A percentile compares a stretch with the other conserved stretches of the same genome.
Evolutionary conservation across 2,329 filamentous ascomycete species (phyloP).

Genomic region (Diaporthe helianthi): DNA sequence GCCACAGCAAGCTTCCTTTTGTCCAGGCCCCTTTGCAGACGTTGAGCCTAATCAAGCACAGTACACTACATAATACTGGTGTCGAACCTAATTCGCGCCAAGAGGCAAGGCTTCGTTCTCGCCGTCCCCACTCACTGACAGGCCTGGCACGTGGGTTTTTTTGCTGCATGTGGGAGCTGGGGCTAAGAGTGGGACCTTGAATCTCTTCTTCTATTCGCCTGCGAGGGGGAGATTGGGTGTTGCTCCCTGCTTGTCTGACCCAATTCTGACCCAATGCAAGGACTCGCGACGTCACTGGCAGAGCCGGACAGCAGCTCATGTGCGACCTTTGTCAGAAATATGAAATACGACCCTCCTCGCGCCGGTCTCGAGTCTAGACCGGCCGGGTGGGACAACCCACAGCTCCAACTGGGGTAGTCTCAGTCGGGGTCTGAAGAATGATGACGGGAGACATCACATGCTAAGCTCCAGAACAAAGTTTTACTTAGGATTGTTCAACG

Average conservation of each 20-base stretch:
- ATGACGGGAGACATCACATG: background rate
- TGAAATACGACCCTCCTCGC: background rate
- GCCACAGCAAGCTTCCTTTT: background rate
- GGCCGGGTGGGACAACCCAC: background rate
- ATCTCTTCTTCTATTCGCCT: background rate
- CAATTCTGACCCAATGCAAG: no score
- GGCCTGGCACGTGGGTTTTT: conserved; percentile 28
- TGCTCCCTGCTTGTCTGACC: background rate
- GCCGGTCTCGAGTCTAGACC: background rate
- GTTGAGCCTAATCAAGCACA: conserved; percentile 17
- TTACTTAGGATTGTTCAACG: background rate
- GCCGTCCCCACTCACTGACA: conserved; percentile 22
- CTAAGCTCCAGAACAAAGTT: background rate
- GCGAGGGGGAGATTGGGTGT: background rate
- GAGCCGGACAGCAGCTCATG: background rate
- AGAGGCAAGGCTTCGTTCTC: background rate
- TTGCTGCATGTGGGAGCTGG: background rate
- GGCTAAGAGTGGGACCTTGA: conserved; percentile 7
- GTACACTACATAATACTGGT: conserved; percentile 9
- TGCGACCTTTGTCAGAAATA: conserved; percentile 6
- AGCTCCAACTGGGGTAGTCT: background rate
- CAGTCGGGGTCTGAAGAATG: background rate
- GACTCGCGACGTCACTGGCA: conserved; percentile 19
- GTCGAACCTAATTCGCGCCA: conserved; percentile 1
- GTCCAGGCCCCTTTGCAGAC: background rate